Conservation (phyloP, 78 protist species). For the Dictyostelium brefeldianum region DNA sequence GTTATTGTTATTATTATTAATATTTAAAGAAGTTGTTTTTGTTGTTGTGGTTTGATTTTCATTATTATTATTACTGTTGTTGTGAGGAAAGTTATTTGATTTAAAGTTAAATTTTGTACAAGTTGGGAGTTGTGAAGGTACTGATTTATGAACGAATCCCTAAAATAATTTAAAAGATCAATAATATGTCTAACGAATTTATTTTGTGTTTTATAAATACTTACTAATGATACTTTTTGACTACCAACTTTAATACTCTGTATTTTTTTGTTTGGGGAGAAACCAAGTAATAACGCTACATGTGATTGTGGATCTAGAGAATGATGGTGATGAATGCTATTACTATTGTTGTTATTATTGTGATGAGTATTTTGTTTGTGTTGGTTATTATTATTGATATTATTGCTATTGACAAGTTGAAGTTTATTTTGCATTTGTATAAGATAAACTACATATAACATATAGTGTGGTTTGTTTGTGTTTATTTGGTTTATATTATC, state of each 20-base stretch:
- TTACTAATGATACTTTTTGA: conserved; percentile 20
- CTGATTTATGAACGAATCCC: conserved; percentile 24
- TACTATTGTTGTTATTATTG: not conserved
- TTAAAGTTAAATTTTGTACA: conserved; percentile 2
- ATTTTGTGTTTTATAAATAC: no score
- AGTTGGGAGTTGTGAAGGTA: not conserved
- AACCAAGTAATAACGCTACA: not conserved
- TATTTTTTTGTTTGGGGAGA: conserved; percentile 8
- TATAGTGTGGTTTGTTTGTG: no score
- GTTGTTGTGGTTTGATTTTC: not conserved
- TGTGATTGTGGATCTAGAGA: conserved; percentile 24
- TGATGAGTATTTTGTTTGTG: not conserved
- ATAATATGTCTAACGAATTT: no score
- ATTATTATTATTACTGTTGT: not conserved
- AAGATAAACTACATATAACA: no score
- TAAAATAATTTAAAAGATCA: not conserved
- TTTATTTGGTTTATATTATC: no score
- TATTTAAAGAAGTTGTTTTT: not conserved
- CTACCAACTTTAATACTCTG: conserved; percentile 17
- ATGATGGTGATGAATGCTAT: not conserved
- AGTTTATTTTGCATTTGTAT: conserved; percentile 3
- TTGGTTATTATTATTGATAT: not conserved
- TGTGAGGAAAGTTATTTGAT: conserved; percentile 17
- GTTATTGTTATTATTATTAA: not conserved
- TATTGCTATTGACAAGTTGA: not conserved